Percentiles rank a stretch among this genome's conserved stretches.
phyloP scores from a whole-genome alignment of 106 monocot species.

The Apostasia ramifera region DNA sequence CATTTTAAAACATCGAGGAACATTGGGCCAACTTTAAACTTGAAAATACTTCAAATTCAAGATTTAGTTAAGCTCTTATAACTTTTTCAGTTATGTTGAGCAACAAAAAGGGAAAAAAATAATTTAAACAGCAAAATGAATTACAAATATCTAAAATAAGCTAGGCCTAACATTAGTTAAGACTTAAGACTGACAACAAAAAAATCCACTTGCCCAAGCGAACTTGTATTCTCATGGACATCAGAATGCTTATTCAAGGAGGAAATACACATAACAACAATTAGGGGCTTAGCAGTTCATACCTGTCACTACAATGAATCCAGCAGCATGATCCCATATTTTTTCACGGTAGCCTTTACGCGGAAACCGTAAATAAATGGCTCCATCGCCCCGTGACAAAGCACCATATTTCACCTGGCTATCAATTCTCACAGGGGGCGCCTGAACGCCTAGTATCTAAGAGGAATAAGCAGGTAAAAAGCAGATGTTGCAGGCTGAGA shows the following conservation, averaged over 20 bases:
- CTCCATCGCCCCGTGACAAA: conserved; percentile 89
- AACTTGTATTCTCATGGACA: too few species aligned
- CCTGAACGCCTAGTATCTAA: conserved; percentile 88
- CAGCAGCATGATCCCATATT: conserved; percentile 99
- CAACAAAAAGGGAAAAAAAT: not conserved
- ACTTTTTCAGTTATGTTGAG: too few species aligned
- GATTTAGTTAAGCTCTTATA: too few species aligned
- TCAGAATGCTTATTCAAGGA: not conserved
- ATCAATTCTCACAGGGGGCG: conserved; percentile 93
- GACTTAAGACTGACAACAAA: too few species aligned
- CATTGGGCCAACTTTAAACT: too few species aligned
- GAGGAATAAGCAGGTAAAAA: conserved; percentile 9
- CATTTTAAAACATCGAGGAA: too few species aligned
- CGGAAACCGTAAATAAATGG: conserved; percentile 91
- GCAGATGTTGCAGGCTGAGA: not conserved
- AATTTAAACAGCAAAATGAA: not conserved
- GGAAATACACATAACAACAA: not conserved
- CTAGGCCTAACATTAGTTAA: too few species aligned
- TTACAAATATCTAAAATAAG: not conserved
- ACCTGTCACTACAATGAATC: conserved; percentile 92
- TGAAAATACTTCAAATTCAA: too few species aligned
- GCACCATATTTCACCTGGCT: conserved; percentile 99
- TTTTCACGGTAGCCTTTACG: conserved; percentile 92
- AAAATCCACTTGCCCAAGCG: too few species aligned
- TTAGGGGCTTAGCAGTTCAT: not conserved